Evolutionary conservation across 495 filamentous ascomycete genomes (phyloP), one percentile per base, ranked within the genome.

Genomic region (Talaromyces borbonicus): DNA sequence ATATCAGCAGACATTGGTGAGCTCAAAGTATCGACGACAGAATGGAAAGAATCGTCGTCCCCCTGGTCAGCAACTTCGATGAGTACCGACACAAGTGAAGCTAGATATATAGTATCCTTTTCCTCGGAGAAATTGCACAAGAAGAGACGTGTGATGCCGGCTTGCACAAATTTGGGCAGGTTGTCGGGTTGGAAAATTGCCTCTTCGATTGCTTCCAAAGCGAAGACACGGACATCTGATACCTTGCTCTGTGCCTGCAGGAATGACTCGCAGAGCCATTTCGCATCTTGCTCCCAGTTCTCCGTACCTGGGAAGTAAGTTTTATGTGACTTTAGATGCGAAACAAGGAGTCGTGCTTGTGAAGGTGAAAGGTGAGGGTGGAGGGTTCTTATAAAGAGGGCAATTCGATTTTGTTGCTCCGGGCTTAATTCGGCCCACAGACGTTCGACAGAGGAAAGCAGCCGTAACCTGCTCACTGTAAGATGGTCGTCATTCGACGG

Each of bases 291-390:
- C 24, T 81, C 66, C 82, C 86, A 95, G 7, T 74, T 59, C 11
- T 65, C 58, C 55, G 80, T 79, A 4, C 80, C 85, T 19, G 85
- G 87, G 47, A 79, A 83, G 50, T 84, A 86, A 45, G 79, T 79
- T 22, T 77, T 54, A 37, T 65, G 60, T 8, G 54, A 44, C 44
- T 65, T 55, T 42, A 64, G 59, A 32, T 59, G 59, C 43, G 62
- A 60, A 30, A 72, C 59, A 25, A 72, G 53, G 14, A 72, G 54
- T 30, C 68, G 63, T 24, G 68, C 64, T 44, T 72, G 68, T 3
- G 67, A 57, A 38, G 62, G 62, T 32, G 67, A 63, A 35, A 72
- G 58, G 22, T 69, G 57, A 45, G 64, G 58, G 44, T 62, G 59
- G 19, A 57, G 56, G 45, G 55, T 63, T 50, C 62, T 58, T 30